Evolutionary conservation across 352 stramenopile species (phyloP).

Genomic region (Globisporangium lucens): DNA sequence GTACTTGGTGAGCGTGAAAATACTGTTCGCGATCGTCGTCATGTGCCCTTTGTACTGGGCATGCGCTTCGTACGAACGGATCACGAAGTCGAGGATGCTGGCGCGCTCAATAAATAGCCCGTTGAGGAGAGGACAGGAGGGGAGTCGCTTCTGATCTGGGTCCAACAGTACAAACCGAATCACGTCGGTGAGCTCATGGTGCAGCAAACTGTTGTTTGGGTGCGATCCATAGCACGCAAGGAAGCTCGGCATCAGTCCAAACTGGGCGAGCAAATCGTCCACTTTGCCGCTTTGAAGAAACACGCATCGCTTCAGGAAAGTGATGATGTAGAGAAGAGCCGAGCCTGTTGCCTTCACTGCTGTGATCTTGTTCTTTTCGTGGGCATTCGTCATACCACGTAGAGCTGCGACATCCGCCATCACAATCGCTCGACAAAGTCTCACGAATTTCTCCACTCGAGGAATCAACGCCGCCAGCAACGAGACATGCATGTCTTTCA

Average conservation of each 20-base stretch:
- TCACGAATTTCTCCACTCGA: slow-evolving; percentile 78
- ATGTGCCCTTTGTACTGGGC: slow-evolving; percentile 88
- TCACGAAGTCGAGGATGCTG: slow-evolving; percentile 83
- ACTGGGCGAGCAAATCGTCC: slow-evolving; percentile 65
- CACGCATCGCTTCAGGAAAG: slow-evolving; percentile 81
- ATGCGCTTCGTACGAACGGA: slow-evolving; percentile 66
- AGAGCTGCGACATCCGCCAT: slow-evolving; percentile 43
- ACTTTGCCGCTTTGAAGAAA: slow-evolving; percentile 74
- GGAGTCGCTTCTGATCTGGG: slow-evolving; percentile 76
- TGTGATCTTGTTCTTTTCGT: slow-evolving; percentile 32
- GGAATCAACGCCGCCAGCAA: slow-evolving; percentile 54
- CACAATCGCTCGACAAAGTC: slow-evolving; percentile 66
- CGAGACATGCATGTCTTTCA: slow-evolving; percentile 43
- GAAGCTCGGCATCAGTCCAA: slow-evolving; percentile 79
- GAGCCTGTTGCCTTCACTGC: slow-evolving; percentile 64
- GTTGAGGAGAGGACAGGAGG: slow-evolving; percentile 75
- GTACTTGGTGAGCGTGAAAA: slow-evolving; percentile 86
- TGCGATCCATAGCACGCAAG: slow-evolving; percentile 76
- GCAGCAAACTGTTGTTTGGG: slow-evolving; percentile 78
- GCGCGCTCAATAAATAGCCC: slow-evolving; percentile 67
- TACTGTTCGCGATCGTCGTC: slow-evolving; percentile 87
- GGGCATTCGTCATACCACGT: slow-evolving; percentile 40
- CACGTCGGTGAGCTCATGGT: slow-evolving; percentile 84
- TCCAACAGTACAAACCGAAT: slow-evolving; percentile 86
- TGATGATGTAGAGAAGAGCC: slow-evolving; percentile 70